phyloP scores from a whole-genome alignment of 192 early-diverging fungal genomes.

The Mycoemilia scoparia region DNA sequence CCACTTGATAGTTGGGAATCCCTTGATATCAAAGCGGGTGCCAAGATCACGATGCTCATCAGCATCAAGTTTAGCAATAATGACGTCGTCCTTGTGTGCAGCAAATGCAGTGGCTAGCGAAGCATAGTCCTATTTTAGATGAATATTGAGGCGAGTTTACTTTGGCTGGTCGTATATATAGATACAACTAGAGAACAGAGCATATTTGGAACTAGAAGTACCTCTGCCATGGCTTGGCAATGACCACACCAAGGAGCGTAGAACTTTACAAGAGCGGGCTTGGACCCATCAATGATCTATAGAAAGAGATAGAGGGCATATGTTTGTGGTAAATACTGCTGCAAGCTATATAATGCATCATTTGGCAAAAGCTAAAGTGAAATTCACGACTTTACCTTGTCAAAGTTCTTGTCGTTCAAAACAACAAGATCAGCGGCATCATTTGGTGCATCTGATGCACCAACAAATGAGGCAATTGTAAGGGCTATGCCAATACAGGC shows the following conservation, averaged over 20 bases:
- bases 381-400: too few relatives aligned
- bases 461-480: too few relatives aligned
- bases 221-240: conserved; percentile 51
- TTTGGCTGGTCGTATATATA: too few relatives aligned
- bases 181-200: conserved; percentile 39
- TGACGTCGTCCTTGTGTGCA: conserved; percentile 47
- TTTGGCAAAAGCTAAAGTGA: too few relatives aligned
- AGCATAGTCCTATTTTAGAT: conserved; percentile 62
- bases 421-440: too few relatives aligned
- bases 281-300: conserved; percentile 50
- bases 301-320: too few relatives aligned
- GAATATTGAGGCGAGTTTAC: conserved; percentile 2
- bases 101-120: conserved; percentile 65
- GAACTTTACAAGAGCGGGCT: conserved; percentile 68
- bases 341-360: too few relatives aligned
- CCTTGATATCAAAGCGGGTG: conserved; percentile 49
- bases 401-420: too few relatives aligned
- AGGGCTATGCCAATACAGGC: too few relatives aligned
- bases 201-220: conserved; percentile 84
- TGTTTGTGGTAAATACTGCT: too few relatives aligned
- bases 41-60: conserved; percentile 77
- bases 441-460: too few relatives aligned
- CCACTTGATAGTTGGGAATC: conserved; percentile 87
- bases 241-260: conserved; percentile 82
- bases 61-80: conserved; percentile 80